A percentile compares a stretch with the other conserved stretches of the same genome.
Evolutionary conservation across 192 early-diverging fungal species (phyloP).

Genomic region (Rhizophagus prolifer): DNA sequence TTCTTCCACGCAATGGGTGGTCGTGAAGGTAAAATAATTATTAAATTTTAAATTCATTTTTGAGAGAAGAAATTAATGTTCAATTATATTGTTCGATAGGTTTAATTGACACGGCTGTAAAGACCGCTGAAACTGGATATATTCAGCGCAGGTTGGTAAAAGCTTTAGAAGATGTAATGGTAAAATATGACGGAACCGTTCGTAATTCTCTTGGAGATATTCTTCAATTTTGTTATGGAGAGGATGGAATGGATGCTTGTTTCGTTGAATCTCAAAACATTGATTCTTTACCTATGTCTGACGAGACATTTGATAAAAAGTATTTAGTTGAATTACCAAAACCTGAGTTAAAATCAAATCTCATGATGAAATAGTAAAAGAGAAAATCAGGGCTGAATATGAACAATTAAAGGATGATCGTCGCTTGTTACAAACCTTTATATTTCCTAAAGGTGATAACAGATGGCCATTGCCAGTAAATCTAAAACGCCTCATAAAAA

Average conservation of each 20-base stretch:
- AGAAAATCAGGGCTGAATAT: slow-evolving; percentile 56
- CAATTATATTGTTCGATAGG: slow-evolving; percentile 41
- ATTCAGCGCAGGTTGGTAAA: slow-evolving; percentile 99
- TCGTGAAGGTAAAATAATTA: slow-evolving; percentile 74
- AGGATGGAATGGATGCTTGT: slow-evolving; percentile 97
- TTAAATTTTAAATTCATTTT: background rate
- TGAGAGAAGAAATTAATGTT: background rate
- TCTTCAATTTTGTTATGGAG: slow-evolving; percentile 96
- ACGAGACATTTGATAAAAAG: slow-evolving; percentile 72
- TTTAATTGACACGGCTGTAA: slow-evolving; percentile 98
- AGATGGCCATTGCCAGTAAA: slow-evolving; percentile 92
- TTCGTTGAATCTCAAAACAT: slow-evolving; percentile 83
- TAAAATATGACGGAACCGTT: slow-evolving; percentile 96
- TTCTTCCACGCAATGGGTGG: slow-evolving; percentile 99
- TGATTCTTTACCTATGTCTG: slow-evolving; percentile 63
- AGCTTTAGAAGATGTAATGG: slow-evolving; percentile 96
- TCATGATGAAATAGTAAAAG: slow-evolving; percentile 23
- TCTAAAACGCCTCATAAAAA: slow-evolving; percentile 82
- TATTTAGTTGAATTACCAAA: slow-evolving; percentile 83
- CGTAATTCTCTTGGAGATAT: slow-evolving; percentile 92
- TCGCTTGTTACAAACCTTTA: slow-evolving; percentile 68
- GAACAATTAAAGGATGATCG: slow-evolving; percentile 76
- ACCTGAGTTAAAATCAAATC: slow-evolving; percentile 16
- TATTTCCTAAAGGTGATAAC: slow-evolving; percentile 74
- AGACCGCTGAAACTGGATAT: slow-evolving; percentile 99